phyloP scores from a whole-genome alignment of 306 rosid species.

The Neltuma alba region DNA sequence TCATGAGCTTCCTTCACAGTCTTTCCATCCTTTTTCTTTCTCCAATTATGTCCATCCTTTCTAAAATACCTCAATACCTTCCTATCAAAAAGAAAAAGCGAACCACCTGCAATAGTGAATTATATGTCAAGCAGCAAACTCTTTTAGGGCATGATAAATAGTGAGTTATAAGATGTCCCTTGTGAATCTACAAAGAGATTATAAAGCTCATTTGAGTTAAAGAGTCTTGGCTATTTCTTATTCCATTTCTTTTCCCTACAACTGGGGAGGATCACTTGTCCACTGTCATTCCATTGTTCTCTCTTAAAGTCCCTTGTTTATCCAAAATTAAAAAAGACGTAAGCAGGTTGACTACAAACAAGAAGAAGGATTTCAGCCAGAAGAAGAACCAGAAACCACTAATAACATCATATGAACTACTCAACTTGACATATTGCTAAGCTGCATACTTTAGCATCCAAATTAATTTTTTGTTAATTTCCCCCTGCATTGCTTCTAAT shows the following conservation, averaged over 20 bases:
- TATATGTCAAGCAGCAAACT: slow-evolving; percentile 37
- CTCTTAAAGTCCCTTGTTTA: background rate
- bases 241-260: background rate
- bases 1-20: slow-evolving; percentile 95
- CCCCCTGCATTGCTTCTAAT: slow-evolving; percentile 37
- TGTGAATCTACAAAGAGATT: background rate
- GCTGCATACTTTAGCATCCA: slow-evolving; percentile 15
- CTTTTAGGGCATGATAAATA: slow-evolving; percentile 17
- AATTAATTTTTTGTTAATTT: background rate
- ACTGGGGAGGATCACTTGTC: background rate
- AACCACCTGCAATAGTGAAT: slow-evolving; percentile 70
- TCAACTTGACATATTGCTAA: background rate
- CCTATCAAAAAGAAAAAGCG: slow-evolving; percentile 86
- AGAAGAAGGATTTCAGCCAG: slow-evolving; percentile 20
- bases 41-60: slow-evolving; percentile 93
- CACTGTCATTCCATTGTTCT: background rate
- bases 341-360: background rate
- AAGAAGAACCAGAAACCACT: background rate
- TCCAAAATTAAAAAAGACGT: background rate
- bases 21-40: slow-evolving; percentile 91
- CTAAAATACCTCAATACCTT: slow-evolving; percentile 88
- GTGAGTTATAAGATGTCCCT: slow-evolving; percentile 13
- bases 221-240: background rate
- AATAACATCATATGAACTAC: slow-evolving; percentile 16
- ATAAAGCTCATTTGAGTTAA: background rate